phyloP scores from a whole-genome alignment of 768 basidiomycete genomes.

The Lentinula raphanica region DNA sequence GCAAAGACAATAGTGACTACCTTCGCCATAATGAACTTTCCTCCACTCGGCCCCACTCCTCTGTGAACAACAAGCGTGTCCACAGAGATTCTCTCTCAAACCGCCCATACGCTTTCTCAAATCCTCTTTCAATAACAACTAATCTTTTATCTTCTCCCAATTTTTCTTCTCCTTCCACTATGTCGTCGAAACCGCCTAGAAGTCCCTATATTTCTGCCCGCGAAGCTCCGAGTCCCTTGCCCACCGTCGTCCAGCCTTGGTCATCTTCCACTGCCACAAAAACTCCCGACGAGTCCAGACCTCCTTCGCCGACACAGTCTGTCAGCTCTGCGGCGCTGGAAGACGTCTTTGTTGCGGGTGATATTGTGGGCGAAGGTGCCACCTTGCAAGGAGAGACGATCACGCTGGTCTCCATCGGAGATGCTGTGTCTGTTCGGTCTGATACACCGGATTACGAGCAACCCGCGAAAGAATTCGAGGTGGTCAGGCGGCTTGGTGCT shows the following conservation, averaged over 20 bases:
- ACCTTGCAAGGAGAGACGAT: conserved; percentile 63
- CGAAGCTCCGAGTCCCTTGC: conserved; percentile 23
- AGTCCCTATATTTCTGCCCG: conserved; percentile 35
- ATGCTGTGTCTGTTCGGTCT: conserved; percentile 26
- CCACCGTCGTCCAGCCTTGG: conserved; percentile 18
- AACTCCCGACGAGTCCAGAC: conserved; percentile 26
- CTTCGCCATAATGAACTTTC: conserved; percentile 38
- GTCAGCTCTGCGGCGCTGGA: conserved; percentile 37
- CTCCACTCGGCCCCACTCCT: conserved; percentile 11
- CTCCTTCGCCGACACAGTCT: conserved; percentile 21
- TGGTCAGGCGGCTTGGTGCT: conserved; percentile 79
- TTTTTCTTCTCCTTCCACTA: conserved; percentile 19
- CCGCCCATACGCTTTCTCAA: conserved; percentile 10
- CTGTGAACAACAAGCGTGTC: conserved; percentile 31
- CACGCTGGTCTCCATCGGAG: conserved; percentile 47
- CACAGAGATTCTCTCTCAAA: conserved; percentile 26
- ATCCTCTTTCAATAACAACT: conserved; percentile 22
- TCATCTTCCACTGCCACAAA: conserved; percentile 21
- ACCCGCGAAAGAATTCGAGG: conserved; percentile 70
- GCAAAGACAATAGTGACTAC: conserved; percentile 30
- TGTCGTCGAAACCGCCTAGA: conserved; percentile 31
- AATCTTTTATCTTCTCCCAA: conserved; percentile 16
- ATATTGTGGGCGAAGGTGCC: conserved; percentile 66
- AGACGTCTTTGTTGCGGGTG: conserved; percentile 69
- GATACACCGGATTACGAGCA: conserved; percentile 29